These are phyloP conservation scores for Pascua sp. DNA, from an alignment of 1,284 basidiomycete genomes.

Conservation along the genomic window DNA sequence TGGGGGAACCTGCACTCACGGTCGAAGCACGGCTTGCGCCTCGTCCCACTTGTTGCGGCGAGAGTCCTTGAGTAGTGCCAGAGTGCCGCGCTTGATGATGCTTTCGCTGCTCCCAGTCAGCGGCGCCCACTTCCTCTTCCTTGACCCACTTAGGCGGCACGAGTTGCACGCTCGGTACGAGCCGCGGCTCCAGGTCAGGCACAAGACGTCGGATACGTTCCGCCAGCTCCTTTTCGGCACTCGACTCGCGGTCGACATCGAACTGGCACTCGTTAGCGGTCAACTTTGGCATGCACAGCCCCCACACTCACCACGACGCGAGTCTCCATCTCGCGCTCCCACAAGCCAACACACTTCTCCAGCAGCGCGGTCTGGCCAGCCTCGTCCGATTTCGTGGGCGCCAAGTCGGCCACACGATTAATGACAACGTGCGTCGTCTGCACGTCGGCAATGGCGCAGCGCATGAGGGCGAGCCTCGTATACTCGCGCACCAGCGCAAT, in stretches of 20 bases:
- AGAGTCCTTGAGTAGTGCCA: slow-evolving; percentile 75
- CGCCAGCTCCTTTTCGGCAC: slow-evolving; percentile 52
- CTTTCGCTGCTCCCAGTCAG: slow-evolving; percentile 59
- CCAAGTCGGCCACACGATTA: slow-evolving; percentile 31
- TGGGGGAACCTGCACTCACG: slow-evolving; percentile 54
- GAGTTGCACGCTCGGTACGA: slow-evolving; percentile 32
- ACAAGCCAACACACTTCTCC: slow-evolving; percentile 64
- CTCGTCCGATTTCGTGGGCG: slow-evolving; percentile 50
- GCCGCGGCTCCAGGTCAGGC: slow-evolving; percentile 42
- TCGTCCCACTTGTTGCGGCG: slow-evolving; percentile 74
- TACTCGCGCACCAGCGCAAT: slow-evolving; percentile 85
- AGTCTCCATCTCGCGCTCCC: slow-evolving; percentile 77
- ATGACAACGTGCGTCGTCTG: slow-evolving; percentile 80
- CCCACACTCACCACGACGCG: slow-evolving; percentile 60
- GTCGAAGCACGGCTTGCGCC: slow-evolving; percentile 80
- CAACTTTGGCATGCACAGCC: background rate
- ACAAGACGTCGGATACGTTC: slow-evolving; percentile 54
- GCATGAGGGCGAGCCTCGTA: slow-evolving; percentile 63
- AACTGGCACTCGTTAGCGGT: slow-evolving; percentile 12
- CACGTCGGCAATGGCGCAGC: slow-evolving; percentile 76
- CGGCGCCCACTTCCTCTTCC: background rate
- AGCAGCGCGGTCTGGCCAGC: slow-evolving; percentile 63
- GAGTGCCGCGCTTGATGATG: slow-evolving; percentile 75
- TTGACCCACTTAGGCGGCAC: slow-evolving; percentile 5
- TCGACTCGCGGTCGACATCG: slow-evolving; percentile 52